A percentile compares a stretch with the other conserved stretches of the same genome.
Conservation (phyloP, 2,329 filamentous ascomycete species). For the Exophiala sp. region DNA sequence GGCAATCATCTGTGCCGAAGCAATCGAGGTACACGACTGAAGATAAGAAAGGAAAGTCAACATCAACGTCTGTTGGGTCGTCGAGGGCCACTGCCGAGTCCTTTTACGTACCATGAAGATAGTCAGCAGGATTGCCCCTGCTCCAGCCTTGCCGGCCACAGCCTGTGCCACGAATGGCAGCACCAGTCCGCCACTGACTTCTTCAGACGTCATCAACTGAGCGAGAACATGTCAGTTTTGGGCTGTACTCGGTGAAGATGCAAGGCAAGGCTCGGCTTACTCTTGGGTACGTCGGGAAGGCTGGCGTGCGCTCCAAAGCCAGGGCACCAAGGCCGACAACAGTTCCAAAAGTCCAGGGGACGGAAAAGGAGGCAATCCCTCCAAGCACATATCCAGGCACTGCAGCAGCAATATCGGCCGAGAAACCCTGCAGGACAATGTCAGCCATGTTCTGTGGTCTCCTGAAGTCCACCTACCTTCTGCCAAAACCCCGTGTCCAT, state of each 20-base stretch:
- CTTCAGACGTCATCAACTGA: constrained; percentile 38
- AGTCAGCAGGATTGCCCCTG: constrained; percentile 68
- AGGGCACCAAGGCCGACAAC: constrained; percentile 42
- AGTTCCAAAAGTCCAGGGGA: constrained; percentile 45
- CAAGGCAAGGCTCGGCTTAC: too few relatives aligned
- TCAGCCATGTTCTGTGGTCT: constrained; percentile 55
- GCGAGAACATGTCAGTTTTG: neutral
- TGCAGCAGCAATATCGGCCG: constrained; percentile 42
- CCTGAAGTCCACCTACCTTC: constrained; percentile 34
- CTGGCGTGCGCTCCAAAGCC: constrained; percentile 42
- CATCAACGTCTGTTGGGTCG: constrained; percentile 33
- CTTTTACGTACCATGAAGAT: constrained; percentile 63
- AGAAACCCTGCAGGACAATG: constrained; percentile 66
- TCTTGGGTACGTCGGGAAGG: constrained; percentile 43
- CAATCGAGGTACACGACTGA: constrained; percentile 61
- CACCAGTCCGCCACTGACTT: constrained; percentile 75
- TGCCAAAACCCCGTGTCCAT: constrained; percentile 61
- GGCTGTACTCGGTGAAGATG: too few relatives aligned
- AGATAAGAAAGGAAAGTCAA: constrained; percentile 77
- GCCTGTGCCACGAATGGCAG: constrained; percentile 78
- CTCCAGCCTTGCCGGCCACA: constrained; percentile 71
- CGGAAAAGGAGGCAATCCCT: constrained; percentile 41
- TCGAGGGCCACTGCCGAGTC: neutral
- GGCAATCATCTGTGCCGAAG: constrained; percentile 48
- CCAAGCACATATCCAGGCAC: constrained; percentile 46